Base-by-base conservation (phyloP, 768 basidiomycete species). In the Kwoniella pini region DNA sequence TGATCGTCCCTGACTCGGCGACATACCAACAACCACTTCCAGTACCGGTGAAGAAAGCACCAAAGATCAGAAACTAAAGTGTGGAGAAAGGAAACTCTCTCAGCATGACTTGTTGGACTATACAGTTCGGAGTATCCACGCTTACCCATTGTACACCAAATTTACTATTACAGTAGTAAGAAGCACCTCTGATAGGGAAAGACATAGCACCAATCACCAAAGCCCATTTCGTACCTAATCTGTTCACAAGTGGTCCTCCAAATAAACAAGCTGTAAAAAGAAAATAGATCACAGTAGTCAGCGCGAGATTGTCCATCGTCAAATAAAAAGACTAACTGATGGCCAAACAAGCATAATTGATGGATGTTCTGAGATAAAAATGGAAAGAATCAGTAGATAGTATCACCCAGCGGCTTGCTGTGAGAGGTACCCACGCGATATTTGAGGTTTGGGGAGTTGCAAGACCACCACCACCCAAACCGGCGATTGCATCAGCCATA, bases 191-290 rank as follows among this genome's bases (percentile, higher is more conserved):
- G 36, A 57, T 57, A 26, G 55, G 54, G 54, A 67, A 62, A 5
- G 56, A 44, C 36, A 54, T 46, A 26, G 62, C 64, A 15, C 58
- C 58, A 45, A 71, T 59, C 33, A 67, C 44, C 40, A 62, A 64
- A 17, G 70, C 56, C 62, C 63, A 69, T 44, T 67, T 66, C 28
- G 64, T 71, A 31, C 70, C 70, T 50, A 71, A 22, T 46, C 67
- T 63, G 64, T 71, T 71, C 59, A 71, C 58, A 38, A 71, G 22
- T 19, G 70, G 70, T 42, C 70, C 70, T 39, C 70, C 70, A 50
- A 69, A 64, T 4, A 71, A 28, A 48, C 55, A 57, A 36, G 45
- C 53, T 54, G n/a, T 19, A 22, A 22, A 13, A 3, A 17, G 30
- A 10, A 9, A 28, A 30, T 27, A 10, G 4, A 50, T 30, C 33